Evolutionary conservation across 177 flowering plant species (phyloP).

Genomic region (Vitis hybrid): DNA sequence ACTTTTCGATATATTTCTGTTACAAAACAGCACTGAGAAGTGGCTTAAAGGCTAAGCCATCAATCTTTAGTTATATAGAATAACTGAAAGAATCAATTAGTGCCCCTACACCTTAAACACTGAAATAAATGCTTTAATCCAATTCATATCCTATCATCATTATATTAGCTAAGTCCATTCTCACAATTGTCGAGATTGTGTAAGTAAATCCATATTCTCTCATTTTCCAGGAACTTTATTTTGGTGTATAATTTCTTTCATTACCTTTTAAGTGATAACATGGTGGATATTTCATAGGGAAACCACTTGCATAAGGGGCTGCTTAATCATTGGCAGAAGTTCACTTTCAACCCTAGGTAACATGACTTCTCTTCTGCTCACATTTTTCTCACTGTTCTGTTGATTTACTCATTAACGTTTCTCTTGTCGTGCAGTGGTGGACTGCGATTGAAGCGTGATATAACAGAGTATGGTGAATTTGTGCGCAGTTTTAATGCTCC

Average conservation of each 20-base stretch:
- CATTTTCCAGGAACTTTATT: background rate
- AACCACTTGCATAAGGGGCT: constrained; percentile 89
- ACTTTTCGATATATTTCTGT: background rate
- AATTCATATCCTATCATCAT: background rate
- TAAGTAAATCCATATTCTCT: background rate
- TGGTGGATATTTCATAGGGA: constrained; percentile 45
- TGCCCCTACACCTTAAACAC: background rate
- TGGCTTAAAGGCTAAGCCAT: background rate
- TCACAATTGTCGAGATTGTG: background rate
- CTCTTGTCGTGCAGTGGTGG: constrained; percentile 66
- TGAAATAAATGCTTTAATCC: background rate
- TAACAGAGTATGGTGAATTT: constrained; percentile 96
- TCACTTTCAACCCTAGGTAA: constrained; percentile 97
- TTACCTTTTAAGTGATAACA: constrained; percentile 9
- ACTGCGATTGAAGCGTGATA: constrained; percentile 92
- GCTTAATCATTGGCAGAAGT: constrained; percentile 94
- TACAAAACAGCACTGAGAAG: background rate
- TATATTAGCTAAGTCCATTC: too few relatives aligned
- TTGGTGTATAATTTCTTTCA: background rate
- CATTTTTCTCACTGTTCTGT: background rate
- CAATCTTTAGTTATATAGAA: background rate
- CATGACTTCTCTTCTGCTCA: background rate
- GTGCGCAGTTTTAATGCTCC: constrained; percentile 96
- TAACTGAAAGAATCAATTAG: background rate
- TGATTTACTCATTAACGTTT: background rate